These are phyloP conservation scores for Chlorella ohadii DNA, from an alignment of 139 green algal genomes.

Conservation along the genomic window DNA sequence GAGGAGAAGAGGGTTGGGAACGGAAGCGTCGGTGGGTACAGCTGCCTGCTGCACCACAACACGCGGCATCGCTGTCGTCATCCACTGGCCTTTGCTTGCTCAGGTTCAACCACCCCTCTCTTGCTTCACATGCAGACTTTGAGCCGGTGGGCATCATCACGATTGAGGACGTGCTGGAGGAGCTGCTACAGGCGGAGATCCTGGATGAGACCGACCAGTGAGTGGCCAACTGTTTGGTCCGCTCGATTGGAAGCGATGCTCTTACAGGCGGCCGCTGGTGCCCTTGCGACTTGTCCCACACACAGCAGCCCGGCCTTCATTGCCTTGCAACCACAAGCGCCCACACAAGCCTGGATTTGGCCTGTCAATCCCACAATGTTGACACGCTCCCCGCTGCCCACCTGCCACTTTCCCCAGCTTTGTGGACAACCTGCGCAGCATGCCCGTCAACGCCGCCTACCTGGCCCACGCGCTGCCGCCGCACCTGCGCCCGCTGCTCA, in stretches of 20 bases:
- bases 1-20: too few relatives aligned
- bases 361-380: too few relatives aligned
- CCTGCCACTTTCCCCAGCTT: neutral
- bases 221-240: neutral
- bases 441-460: conserved; percentile 54
- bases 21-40: too few relatives aligned
- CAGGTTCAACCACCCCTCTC: too few relatives aligned
- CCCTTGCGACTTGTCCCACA: too few relatives aligned
- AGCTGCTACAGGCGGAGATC: conserved; percentile 63
- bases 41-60: too few relatives aligned
- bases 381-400: neutral
- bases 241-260: too few relatives aligned
- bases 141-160: conserved; percentile 72
- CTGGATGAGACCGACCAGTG: conserved; percentile 74
- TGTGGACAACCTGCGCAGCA: conserved; percentile 79
- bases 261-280: too few relatives aligned
- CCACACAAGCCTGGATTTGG: neutral
- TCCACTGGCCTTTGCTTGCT: too few relatives aligned
- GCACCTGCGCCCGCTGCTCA: conserved; percentile 45
- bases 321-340: too few relatives aligned
- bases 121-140: conserved; percentile 39
- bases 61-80: too few relatives aligned
- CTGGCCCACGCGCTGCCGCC: conserved; percentile 57
- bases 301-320: too few relatives aligned
- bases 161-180: conserved; percentile 73